Percentiles rank a stretch among this genome's conserved stretches.
These are phyloP conservation scores for Lentinula novae-zelandiae DNA, from an alignment of 1,284 basidiomycete species.

Conservation along the genomic window DNA sequence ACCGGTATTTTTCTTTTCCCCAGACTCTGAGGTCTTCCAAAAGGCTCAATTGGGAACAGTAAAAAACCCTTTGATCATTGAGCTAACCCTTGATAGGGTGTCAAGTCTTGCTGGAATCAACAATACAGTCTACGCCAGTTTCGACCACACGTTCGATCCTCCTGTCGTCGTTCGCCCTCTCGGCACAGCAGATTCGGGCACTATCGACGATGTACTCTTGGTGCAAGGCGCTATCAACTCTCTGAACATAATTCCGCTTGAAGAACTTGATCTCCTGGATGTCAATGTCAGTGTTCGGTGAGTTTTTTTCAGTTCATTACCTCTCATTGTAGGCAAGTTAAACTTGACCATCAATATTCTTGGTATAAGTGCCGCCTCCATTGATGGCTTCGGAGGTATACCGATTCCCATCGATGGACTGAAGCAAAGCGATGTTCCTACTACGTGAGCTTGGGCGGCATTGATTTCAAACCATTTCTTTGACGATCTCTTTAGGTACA, in stretches of 20 bases:
- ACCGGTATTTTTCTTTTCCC: neutral
- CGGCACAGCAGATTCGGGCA: constrained; percentile 34
- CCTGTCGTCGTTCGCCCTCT: constrained; percentile 32
- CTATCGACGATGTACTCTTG: constrained; percentile 34
- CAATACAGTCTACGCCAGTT: constrained; percentile 34
- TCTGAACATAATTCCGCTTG: constrained; percentile 34
- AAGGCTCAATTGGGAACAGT: constrained; percentile 20
- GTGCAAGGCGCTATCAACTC: constrained; percentile 31
- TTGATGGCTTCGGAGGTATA: constrained; percentile 26
- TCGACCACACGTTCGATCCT: constrained; percentile 36
- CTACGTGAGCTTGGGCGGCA: constrained; percentile 19
- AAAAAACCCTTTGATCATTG: constrained; percentile 39
- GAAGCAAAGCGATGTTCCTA: constrained; percentile 25
- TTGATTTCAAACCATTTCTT: neutral
- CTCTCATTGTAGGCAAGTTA: neutral
- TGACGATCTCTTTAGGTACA: constrained; percentile 2
- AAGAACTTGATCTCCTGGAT: constrained; percentile 32
- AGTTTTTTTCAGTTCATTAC: constrained; percentile 9
- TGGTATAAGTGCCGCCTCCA: constrained; percentile 21
- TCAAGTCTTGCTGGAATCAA: constrained; percentile 36
- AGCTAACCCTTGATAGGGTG: constrained; percentile 39
- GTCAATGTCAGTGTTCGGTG: constrained; percentile 35
- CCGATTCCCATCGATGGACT: constrained; percentile 23
- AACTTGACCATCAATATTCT: neutral
- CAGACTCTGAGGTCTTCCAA: neutral